Percentiles rank a stretch among this genome's conserved stretches.
These are phyloP conservation scores for Kalmanozyma brasiliensis DNA, from an alignment of 1,284 basidiomycete genomes.

Conservation along the genomic window DNA sequence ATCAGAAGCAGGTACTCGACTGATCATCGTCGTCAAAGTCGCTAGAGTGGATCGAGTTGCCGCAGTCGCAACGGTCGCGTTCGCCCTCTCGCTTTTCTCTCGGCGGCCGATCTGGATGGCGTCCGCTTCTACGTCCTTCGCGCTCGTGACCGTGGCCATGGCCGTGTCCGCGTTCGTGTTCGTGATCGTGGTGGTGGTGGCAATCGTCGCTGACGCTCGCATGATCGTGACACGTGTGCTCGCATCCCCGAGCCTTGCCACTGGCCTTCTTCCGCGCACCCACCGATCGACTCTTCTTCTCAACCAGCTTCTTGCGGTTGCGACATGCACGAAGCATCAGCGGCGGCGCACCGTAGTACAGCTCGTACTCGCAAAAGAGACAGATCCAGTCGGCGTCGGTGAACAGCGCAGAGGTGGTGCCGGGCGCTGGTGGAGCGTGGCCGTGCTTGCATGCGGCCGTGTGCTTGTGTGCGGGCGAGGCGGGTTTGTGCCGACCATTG, in stretches of 20 bases:
- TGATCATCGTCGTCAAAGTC: slow-evolving; percentile 33
- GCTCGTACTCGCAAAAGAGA: slow-evolving; percentile 68
- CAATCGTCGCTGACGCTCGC: no score
- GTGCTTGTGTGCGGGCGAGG: slow-evolving; percentile 54
- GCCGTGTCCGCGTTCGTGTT: neutral
- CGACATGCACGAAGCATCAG: slow-evolving; percentile 58
- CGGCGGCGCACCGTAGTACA: slow-evolving; percentile 67
- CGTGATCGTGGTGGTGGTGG: slow-evolving; percentile 10
- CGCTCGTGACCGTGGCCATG: slow-evolving; percentile 6
- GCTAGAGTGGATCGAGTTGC: slow-evolving; percentile 49
- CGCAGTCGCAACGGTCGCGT: slow-evolving; percentile 42
- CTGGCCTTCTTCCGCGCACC: slow-evolving; percentile 63
- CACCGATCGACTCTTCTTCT: no score
- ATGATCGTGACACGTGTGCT: slow-evolving; percentile 15
- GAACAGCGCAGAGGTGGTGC: slow-evolving; percentile 40
- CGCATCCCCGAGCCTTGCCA: slow-evolving; percentile 41
- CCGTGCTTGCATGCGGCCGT: slow-evolving; percentile 16
- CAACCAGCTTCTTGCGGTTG: slow-evolving; percentile 65
- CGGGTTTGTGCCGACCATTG: slow-evolving; percentile 44
- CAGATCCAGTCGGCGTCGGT: slow-evolving; percentile 64
- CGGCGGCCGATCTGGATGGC: neutral
- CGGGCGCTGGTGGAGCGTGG: slow-evolving; percentile 5
- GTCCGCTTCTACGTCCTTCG: neutral
- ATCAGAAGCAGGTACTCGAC: neutral
- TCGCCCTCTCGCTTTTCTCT: slow-evolving; percentile 1